phyloP scores from a whole-genome alignment of 192 early-diverging fungal species.

The Chytriomyces sp. region DNA sequence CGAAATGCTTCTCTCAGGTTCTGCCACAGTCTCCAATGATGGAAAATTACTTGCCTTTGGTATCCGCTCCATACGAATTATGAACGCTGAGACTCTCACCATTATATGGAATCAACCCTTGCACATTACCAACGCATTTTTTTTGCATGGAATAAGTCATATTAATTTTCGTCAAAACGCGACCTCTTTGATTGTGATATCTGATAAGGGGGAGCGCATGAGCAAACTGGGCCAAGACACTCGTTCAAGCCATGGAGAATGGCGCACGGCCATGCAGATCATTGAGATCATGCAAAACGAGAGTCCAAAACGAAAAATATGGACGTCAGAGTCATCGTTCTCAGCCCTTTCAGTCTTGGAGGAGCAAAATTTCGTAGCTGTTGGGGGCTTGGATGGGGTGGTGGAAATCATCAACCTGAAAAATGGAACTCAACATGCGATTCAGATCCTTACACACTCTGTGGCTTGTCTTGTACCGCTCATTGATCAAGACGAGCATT shows the following conservation, averaged over 20 bases:
- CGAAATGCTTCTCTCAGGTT: conserved; percentile 10
- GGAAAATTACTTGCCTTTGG: conserved; percentile 24
- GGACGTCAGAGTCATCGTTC: not conserved
- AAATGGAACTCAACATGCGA: not conserved
- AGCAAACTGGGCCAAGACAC: not conserved
- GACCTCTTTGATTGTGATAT: conserved; percentile 9
- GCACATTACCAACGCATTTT: conserved; percentile 1
- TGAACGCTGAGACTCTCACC: not conserved
- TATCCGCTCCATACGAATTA: not conserved
- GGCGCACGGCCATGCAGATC: not conserved
- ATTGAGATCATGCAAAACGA: not conserved
- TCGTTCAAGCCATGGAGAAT: not conserved
- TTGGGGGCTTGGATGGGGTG: conserved; percentile 7
- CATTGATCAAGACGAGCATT: not conserved
- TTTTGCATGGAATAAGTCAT: conserved; percentile 20
- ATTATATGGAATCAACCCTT: conserved; percentile 8
- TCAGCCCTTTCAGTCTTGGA: not conserved
- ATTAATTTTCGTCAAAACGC: not conserved
- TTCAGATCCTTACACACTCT: conserved; percentile 6
- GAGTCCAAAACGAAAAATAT: not conserved
- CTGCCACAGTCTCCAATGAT: conserved; percentile 7
- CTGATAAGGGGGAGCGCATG: conserved; percentile 11
- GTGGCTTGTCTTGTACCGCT: conserved; percentile 1
- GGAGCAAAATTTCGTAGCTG: conserved; percentile 1
- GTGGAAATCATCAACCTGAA: conserved; percentile 12